Evolutionary conservation across 2,329 filamentous ascomycete species (phyloP), one percentile per base, ranked within the genome.

Genomic region (Aaosphaeria arxii): DNA sequence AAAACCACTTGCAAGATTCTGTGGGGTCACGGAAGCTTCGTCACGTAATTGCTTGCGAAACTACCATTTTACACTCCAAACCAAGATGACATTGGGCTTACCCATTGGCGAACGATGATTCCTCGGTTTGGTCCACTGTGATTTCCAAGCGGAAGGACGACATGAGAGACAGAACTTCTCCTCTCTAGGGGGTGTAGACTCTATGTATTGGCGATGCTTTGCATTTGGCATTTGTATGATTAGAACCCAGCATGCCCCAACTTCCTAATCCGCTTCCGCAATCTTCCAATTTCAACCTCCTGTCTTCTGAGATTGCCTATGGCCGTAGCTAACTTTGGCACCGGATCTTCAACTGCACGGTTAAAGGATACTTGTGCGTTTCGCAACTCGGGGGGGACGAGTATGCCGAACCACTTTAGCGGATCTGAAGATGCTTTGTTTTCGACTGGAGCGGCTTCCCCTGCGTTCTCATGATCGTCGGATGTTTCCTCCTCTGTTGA

Each of bases 201-300:
- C 17, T 24, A 24, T 24, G 17, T 24, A 24, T 24, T 24, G 17
- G 17, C 17, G 3, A 24, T 24, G 17, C 17, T 24, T 24, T 24
- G 17, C 17, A 24, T 24, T 24, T 24, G 17, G 17, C 17, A 24
- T 24, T 24, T 24, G 17, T 24, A 24, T 24, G 17, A 24, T 24
- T 24, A 24, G 17, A 24, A 24, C 17, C 17, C 17, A 24, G 17
- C 17, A 40, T 24, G 24, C 39, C 24, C 63, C 11, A 59, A 28
- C 55, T 72, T 77, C 54, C 69, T 69, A 5, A 77, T 62, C 24
- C 66, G 63, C 58, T 81, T 81, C 55, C 76, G 70, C 43, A 72
- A 46, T 48, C 86, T 74, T 35, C 86, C 77, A 46, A 92, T 83
- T 55, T 87, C 80, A 44, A 85, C 82, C 71, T 91, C 87, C 5